Evolutionary conservation across 1,284 basidiomycete genomes (phyloP).

Genomic region (Melampsora americana): DNA sequence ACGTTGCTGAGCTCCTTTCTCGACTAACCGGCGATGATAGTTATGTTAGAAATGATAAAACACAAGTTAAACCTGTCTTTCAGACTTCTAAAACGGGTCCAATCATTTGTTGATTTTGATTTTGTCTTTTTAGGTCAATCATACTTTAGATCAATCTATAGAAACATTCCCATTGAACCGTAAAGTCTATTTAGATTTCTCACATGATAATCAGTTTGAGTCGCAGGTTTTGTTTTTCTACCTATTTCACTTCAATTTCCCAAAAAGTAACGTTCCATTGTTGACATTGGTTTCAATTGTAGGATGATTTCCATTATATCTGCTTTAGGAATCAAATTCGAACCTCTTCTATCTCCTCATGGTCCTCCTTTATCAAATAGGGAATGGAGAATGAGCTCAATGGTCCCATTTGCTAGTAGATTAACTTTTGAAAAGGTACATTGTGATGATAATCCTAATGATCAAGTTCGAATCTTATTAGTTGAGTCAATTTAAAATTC

Average conservation of each 20-base stretch:
- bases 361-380: conserved; percentile 13
- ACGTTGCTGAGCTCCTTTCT: conserved; percentile 30
- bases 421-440: conserved; percentile 20
- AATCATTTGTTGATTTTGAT: not conserved
- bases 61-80: not conserved
- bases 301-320: conserved; percentile 33
- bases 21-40: conserved; percentile 13
- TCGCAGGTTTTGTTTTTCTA: not conserved
- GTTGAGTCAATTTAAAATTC: not conserved
- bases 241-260: not conserved
- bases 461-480: conserved; percentile 9
- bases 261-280: not conserved
- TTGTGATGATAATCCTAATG: conserved; percentile 4
- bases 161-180: conserved; percentile 27
- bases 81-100: no score
- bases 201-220: conserved; percentile 39
- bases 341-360: conserved; percentile 2
- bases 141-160: conserved; percentile 27
- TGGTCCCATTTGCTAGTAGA: conserved; percentile 29
- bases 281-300: not conserved
- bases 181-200: conserved; percentile 26
- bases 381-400: conserved; percentile 18
- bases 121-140: conserved; percentile 16
- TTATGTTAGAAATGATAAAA: conserved; percentile 9
- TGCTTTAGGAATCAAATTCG: conserved; percentile 13